Conservation (phyloP, 2,329 filamentous ascomycete genomes). For the Trichoderma afroharzianum region DNA sequence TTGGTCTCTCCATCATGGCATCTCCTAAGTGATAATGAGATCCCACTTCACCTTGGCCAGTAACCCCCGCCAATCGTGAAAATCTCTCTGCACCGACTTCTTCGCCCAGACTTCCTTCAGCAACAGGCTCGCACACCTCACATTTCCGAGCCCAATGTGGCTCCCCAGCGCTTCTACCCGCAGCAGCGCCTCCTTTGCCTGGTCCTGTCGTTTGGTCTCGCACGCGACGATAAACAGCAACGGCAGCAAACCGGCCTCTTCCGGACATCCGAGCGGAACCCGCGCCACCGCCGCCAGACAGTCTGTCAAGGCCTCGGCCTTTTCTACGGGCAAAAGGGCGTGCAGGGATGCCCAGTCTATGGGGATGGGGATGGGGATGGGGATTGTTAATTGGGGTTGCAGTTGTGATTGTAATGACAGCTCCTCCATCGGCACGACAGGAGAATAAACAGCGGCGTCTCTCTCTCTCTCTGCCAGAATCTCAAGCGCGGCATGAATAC, state of each 20-base stretch:
- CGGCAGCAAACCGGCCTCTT: slow-evolving; percentile 8
- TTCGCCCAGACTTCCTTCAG: background rate
- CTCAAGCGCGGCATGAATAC: slow-evolving; percentile 5
- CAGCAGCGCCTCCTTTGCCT: background rate
- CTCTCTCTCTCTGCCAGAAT: background rate
- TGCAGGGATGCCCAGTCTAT: slow-evolving; percentile 6
- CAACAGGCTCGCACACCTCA: background rate
- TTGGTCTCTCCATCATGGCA: background rate
- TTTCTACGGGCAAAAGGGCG: background rate
- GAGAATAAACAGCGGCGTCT: background rate
- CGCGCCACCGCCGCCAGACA: slow-evolving; percentile 6
- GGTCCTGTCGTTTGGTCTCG: background rate
- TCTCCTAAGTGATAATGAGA: slow-evolving; percentile 3
- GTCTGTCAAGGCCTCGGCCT: background rate
- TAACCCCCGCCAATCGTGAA: slow-evolving; percentile 4
- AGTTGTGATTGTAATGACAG: background rate
- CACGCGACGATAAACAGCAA: slow-evolving; percentile 10
- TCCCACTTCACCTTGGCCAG: slow-evolving; percentile 8
- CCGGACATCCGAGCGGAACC: slow-evolving; percentile 7
- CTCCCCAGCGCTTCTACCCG: slow-evolving; percentile 2
- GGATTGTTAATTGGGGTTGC: background rate
- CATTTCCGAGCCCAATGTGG: slow-evolving; percentile 10
- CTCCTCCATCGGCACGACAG: background rate
- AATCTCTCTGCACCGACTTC: background rate
- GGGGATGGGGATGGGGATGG: background rate